Base-by-base conservation (phyloP, 2,329 filamentous ascomycete genomes). In the Exophiala aquamarina region DNA sequence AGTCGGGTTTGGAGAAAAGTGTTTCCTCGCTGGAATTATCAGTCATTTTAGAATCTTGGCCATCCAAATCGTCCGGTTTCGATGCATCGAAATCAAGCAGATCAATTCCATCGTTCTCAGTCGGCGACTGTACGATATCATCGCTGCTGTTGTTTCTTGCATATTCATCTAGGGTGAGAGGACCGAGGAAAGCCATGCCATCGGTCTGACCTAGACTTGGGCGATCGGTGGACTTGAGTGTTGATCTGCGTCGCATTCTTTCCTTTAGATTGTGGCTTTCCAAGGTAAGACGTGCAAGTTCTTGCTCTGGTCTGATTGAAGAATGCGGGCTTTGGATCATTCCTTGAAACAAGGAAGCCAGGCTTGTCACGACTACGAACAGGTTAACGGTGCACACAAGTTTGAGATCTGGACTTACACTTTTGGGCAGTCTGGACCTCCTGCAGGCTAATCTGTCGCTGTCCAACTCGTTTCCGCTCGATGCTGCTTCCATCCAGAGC, bases 231-330 rank as follows among this genome's bases (percentile, higher is more conserved):
- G 46, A 44, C 26, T 49, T 52, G 20, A 58, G 41, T 44, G 73
- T 70, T 19, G 75, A 76, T 47, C 70, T 66, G 50, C 73, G 65
- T 46, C 76, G 70, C 47, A 76, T 72, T 18, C 70, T 70, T 31
- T 73, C 75, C 56, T 81, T 78, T 31, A 76, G 75, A 37, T 74
- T 74, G 18, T 76, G 72, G 52, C 74, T 79, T 49, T 88, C 80
- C 17, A 95, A 74, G 1, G 90, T 90, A 31, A 91, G 79, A 40
- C 89, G 84, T 19, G 90, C 90, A 26, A 96, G 76, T 55, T 89
- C 82, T 58, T 86, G 84, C 3, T 84, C 83, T 2, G 90, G 90
- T 34, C 77, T 81, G 21, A 91, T 82, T 13, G 78, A 83, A 9
- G 75, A 69, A 32, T 76, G 72, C 3, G 79, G 70, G 1, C 85